Base-by-base conservation (phyloP, 495 filamentous ascomycete genomes). In the Lasiosphaeria ovina region DNA sequence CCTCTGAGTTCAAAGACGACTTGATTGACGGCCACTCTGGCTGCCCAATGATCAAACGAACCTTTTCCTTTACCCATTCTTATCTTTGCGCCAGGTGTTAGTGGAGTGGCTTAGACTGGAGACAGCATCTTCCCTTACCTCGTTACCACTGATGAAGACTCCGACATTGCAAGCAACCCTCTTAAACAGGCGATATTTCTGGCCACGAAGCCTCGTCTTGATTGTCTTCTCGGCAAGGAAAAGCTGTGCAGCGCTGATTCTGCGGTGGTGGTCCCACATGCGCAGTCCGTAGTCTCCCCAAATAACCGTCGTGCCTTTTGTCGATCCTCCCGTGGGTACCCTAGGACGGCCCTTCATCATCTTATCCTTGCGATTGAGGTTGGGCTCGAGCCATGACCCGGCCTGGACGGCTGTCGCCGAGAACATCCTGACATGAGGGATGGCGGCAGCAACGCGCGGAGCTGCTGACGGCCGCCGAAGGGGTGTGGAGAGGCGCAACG, bases 51-150 rank as follows among this genome's bases (percentile, higher is more conserved):
- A 75, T 98, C 94, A 74, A 98, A 97, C 62, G 85, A 88, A 64
- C 94, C 94, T 77, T 98, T 99, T 73, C 94, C 94, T 79, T 96
- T 98, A 75, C 94, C 95, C 94, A 99, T 99, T 81, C 95, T 87
- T 65, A 87, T 76, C 83, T 85, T 54, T 24, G 24, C 60, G 7
- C 5, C 40, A 35, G 48, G 67, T 16, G 59, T 72, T 58, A 72
- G 68, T 54, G 44, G 1, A 12, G 5, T 44, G 24, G 8, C 47
- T 11, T 24, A n/a, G 36, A 6, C 31, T 47, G 17, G 33, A 51
- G 49, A 7, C 17, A 24, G 54, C 35, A 16, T 8, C 33, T 11
- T 3, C 49, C 51, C 82, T 64, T 66, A 87, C 88, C 74, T 99
- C 94, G 68, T 98, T 98, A 33, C 94, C 94, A 73, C 87, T 92